These are phyloP conservation scores for Haematococcus lacustris DNA, from an alignment of 139 green algal genomes.

Conservation along the genomic window DNA sequence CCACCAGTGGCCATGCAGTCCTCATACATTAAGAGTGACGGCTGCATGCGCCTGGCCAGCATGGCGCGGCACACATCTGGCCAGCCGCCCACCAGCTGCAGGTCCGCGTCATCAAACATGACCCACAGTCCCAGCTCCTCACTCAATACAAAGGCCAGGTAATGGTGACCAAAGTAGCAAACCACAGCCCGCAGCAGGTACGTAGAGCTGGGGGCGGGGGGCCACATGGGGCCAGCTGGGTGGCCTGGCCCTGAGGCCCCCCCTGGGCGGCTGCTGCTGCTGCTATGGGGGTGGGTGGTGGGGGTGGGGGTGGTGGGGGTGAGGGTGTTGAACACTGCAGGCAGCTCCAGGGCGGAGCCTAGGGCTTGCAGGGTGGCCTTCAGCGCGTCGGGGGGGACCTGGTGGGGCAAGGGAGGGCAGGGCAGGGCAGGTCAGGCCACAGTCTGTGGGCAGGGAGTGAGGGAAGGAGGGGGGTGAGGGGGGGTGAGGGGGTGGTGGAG, in stretches of 20 bases:
- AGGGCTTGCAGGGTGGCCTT: constrained; percentile 42
- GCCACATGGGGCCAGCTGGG: no score
- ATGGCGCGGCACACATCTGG: constrained; percentile 40
- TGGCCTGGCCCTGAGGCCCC: no score
- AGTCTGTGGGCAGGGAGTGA: no score
- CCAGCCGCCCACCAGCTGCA: constrained; percentile 56
- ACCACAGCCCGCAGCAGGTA: constrained; percentile 32
- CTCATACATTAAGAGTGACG: constrained; percentile 65
- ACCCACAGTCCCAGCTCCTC: constrained; percentile 68
- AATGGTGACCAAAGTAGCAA: constrained; percentile 71
- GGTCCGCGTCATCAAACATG: constrained; percentile 66
- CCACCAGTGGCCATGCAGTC: no score
- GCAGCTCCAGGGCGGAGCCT: constrained; percentile 34
- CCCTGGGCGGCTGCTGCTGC: no score
- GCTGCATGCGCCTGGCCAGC: constrained; percentile 48
- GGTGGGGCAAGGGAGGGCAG: not conserved
- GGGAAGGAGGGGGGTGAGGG: no score
- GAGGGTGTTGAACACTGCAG: constrained; percentile 27
- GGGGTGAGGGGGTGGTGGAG: no score
- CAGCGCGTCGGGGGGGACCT: constrained; percentile 47
- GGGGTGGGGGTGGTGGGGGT: not conserved
- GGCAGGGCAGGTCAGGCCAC: constrained; percentile 4
- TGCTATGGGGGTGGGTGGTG: no score
- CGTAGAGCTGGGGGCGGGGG: not conserved
- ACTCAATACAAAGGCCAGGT: constrained; percentile 55